Conservation (phyloP, 2,329 filamentous ascomycete species). For the Taxawa tesnikishii region DNA sequence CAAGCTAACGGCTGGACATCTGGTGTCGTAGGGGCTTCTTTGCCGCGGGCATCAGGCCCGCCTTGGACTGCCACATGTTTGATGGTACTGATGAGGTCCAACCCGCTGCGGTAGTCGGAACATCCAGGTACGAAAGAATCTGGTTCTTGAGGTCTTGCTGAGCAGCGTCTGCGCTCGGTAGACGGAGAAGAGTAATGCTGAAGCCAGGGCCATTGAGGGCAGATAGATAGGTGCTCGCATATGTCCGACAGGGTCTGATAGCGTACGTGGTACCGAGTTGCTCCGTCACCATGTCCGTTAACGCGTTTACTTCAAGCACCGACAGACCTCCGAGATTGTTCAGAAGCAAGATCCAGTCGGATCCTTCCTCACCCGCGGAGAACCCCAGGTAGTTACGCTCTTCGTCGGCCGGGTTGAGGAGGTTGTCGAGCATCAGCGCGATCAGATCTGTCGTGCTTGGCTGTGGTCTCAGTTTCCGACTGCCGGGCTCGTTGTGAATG, state of each 20-base stretch:
- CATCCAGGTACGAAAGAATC: too few relatives aligned
- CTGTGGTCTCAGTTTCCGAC: constrained; percentile 22
- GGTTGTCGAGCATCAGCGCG: constrained; percentile 26
- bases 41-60: too few relatives aligned
- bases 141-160: too few relatives aligned
- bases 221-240: constrained; percentile 31
- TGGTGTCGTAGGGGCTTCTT: too few relatives aligned
- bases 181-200: constrained; percentile 35
- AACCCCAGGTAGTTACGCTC: constrained; percentile 31
- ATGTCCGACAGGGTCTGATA: constrained; percentile 30
- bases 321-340: constrained; percentile 29
- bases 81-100: too few relatives aligned
- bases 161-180: too few relatives aligned
- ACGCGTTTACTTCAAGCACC: constrained; percentile 25
- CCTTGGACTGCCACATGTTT: too few relatives aligned
- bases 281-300: constrained; percentile 20
- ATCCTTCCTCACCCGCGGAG: too few relatives aligned
- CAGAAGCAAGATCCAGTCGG: constrained; percentile 26
- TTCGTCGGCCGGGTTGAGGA: constrained; percentile 26
- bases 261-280: constrained; percentile 23
- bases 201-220: constrained; percentile 38
- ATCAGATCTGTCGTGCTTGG: constrained; percentile 27
- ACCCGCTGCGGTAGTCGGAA: too few relatives aligned
- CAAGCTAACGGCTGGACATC: too few relatives aligned
- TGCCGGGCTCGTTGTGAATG: constrained; percentile 32